These are phyloP conservation scores for Penicillium sp. DNA, from an alignment of 2,329 filamentous ascomycete species.

Conservation along the genomic window DNA sequence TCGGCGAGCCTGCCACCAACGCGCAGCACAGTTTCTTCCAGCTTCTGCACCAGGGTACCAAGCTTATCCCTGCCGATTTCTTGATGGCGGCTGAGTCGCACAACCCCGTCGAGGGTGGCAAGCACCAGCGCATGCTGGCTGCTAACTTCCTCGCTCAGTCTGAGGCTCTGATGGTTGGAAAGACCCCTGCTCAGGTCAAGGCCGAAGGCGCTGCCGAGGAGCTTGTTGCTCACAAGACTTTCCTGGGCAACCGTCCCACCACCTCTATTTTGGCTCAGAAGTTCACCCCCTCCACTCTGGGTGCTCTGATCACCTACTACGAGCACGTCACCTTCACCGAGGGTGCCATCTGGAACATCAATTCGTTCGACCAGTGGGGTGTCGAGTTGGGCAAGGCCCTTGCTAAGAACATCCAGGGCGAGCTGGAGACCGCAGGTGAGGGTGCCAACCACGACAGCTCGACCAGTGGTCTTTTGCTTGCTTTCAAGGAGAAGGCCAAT, in stretches of 20 bases:
- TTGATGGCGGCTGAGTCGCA: slow-evolving; percentile 94
- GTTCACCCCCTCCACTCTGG: slow-evolving; percentile 91
- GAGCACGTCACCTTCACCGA: slow-evolving; percentile 98
- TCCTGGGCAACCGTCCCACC: slow-evolving; percentile 94
- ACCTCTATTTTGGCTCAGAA: slow-evolving; percentile 90
- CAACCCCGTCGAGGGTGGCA: slow-evolving; percentile 88
- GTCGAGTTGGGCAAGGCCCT: slow-evolving; percentile 96
- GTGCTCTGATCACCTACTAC: slow-evolving; percentile 96
- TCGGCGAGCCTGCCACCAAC: slow-evolving; percentile 97
- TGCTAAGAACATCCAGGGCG: slow-evolving; percentile 84
- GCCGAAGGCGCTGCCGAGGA: slow-evolving; percentile 49
- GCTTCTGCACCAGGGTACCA: slow-evolving; percentile 97
- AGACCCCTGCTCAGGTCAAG: slow-evolving; percentile 50
- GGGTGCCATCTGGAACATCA: slow-evolving; percentile 98
- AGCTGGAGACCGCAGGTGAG: slow-evolving; percentile 75
- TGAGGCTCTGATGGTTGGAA: slow-evolving; percentile 56
- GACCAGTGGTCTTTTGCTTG: slow-evolving; percentile 84
- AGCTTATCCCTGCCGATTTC: slow-evolving; percentile 97
- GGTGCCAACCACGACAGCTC: slow-evolving; percentile 77
- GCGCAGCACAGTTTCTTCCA: slow-evolving; percentile 99
- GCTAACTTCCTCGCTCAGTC: slow-evolving; percentile 54
- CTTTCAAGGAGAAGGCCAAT: slow-evolving; percentile 78
- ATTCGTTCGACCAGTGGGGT: slow-evolving; percentile 99
- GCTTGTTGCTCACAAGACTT: slow-evolving; percentile 96
- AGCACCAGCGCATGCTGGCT: slow-evolving; percentile 74